Conservation (phyloP, 352 stramenopile genomes). For the Phytophthora nicotianae region DNA sequence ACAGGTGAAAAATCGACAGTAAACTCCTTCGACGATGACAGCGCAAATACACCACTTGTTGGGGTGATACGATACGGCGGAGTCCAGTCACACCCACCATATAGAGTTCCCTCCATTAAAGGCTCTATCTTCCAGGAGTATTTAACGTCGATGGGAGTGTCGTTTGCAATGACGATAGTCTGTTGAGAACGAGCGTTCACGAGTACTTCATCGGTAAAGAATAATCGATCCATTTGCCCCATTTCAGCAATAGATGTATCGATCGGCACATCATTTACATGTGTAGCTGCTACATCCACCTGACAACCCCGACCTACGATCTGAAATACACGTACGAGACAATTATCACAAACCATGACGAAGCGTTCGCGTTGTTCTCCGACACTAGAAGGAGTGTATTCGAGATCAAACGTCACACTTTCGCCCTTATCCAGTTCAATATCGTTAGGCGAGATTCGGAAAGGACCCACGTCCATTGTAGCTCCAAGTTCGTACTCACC, state of each 20-base stretch:
- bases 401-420: constrained; percentile 50
- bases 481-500: constrained; percentile 9
- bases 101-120: background rate
- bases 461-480: constrained; percentile 46
- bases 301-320: constrained; percentile 70
- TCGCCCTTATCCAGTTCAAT: constrained; percentile 56
- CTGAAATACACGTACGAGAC: constrained; percentile 74
- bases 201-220: constrained; percentile 52
- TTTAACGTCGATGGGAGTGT: constrained; percentile 65
- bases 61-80: constrained; percentile 51
- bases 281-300: constrained; percentile 58
- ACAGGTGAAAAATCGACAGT: constrained; percentile 48
- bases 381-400: constrained; percentile 60
- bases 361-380: constrained; percentile 69
- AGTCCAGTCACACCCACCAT: background rate
- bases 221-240: constrained; percentile 48
- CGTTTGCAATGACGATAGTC: constrained; percentile 59
- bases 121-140: constrained; percentile 60
- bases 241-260: constrained; percentile 54
- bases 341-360: constrained; percentile 87
- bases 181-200: constrained; percentile 41
- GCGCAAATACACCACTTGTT: constrained; percentile 43
- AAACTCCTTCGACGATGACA: constrained; percentile 50
- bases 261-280: constrained; percentile 52
- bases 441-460: constrained; percentile 57